These are phyloP conservation scores for Aureobasidium sp. DNA, from an alignment of 2,329 filamentous ascomycete species.

Conservation along the genomic window DNA sequence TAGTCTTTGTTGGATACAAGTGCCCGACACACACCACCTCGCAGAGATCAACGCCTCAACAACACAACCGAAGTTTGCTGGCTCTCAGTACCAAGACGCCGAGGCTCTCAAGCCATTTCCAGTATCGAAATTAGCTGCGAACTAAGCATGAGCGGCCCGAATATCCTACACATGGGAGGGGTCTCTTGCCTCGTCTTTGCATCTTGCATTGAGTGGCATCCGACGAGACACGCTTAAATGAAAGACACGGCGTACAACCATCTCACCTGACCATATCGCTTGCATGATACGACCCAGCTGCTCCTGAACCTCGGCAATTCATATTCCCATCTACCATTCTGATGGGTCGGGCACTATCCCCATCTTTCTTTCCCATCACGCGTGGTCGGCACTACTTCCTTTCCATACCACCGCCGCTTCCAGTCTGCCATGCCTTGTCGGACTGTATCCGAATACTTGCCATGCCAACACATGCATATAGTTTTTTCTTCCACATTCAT, in stretches of 20 bases:
- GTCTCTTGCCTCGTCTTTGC: background rate
- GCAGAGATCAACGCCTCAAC: background rate
- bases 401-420: background rate
- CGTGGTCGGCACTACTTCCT: background rate
- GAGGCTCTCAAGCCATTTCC: background rate
- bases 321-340: background rate
- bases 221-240: background rate
- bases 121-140: background rate
- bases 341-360: background rate
- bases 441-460: too few species aligned
- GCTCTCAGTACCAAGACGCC: background rate
- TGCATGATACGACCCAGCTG: background rate
- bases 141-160: background rate
- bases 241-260: background rate
- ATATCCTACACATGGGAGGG: background rate
- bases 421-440: background rate
- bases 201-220: background rate
- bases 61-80: background rate
- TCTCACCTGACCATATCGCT: background rate
- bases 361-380: background rate
- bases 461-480: too few species aligned
- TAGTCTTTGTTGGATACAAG: slow-evolving; percentile 73
- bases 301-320: background rate
- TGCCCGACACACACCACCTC: slow-evolving; percentile 40
- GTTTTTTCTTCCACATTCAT: too few species aligned